Evolutionary conservation across 345 rosid genomes (phyloP).

Genomic region (Arabidopsis arenosa): DNA sequence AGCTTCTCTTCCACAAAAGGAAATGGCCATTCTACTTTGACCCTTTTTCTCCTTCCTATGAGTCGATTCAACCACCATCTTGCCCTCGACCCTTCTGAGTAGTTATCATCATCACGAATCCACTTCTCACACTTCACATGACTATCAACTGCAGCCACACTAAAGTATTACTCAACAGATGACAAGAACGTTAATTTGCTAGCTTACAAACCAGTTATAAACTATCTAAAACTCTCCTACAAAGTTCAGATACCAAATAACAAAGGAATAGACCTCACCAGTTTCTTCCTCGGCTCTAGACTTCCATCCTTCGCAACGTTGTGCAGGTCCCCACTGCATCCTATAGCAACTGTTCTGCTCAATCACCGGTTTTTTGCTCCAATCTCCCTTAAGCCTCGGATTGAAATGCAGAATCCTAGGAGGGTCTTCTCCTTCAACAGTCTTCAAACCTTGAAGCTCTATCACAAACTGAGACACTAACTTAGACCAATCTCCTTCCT

Average conservation of each 20-base stretch:
- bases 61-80: slow-evolving; percentile 89
- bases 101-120: slow-evolving; percentile 78
- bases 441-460: slow-evolving; percentile 86
- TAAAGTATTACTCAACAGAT: slow-evolving; percentile 31
- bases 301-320: slow-evolving; percentile 87
- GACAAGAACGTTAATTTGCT: slow-evolving; percentile 7
- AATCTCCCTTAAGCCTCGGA: slow-evolving; percentile 91
- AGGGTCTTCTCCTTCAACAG: slow-evolving; percentile 97
- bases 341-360: slow-evolving; percentile 95
- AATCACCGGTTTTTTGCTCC: slow-evolving; percentile 83
- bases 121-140: slow-evolving; percentile 94
- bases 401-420: slow-evolving; percentile 89
- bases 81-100: slow-evolving; percentile 70
- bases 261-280: slow-evolving; percentile 49
- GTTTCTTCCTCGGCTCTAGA: slow-evolving; percentile 84
- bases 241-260: not conserved
- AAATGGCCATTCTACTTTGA: slow-evolving; percentile 85
- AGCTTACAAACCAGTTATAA: slow-evolving; percentile 22
- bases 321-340: slow-evolving; percentile 91
- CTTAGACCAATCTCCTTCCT: slow-evolving; percentile 53
- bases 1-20: slow-evolving; percentile 81
- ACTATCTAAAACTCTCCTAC: not conserved
- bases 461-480: slow-evolving; percentile 86
- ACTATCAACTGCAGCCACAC: slow-evolving; percentile 73
- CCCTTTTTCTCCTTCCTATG: slow-evolving; percentile 71